phyloP scores from a whole-genome alignment of 2,329 filamentous ascomycete species.

The Arthrobotrys musiformis region DNA sequence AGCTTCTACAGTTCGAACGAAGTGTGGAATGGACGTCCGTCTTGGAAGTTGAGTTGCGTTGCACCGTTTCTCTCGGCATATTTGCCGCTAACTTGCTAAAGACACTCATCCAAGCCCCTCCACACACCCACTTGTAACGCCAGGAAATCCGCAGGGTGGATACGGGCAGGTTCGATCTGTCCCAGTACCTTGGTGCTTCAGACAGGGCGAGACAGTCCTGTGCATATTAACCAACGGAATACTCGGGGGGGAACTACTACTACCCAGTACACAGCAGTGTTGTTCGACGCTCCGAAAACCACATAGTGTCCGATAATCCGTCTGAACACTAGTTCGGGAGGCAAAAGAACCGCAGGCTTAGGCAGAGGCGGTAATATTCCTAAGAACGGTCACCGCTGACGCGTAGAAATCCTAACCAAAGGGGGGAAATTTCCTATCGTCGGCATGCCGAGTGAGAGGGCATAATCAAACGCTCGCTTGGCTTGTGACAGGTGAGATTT shows the following conservation, averaged over 20 bases:
- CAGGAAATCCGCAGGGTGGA: conserved; percentile 36
- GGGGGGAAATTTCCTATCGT: conserved; percentile 4
- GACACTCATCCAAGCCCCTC: conserved; percentile 19
- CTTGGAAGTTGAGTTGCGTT: conserved; percentile 47
- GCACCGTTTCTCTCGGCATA: conserved; percentile 51
- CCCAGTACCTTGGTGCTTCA: conserved; percentile 49
- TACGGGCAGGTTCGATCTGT: conserved; percentile 18
- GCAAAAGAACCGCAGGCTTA: conserved; percentile 7
- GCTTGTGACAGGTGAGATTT: conserved; percentile 54
- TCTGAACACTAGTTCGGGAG: background rate
- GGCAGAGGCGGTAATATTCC: conserved; percentile 46
- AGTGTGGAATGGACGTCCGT: conserved; percentile 41
- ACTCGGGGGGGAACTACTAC: background rate
- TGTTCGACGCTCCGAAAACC: background rate
- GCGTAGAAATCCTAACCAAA: conserved; percentile 47
- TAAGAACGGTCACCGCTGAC: conserved; percentile 53
- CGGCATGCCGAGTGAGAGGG: conserved; percentile 22
- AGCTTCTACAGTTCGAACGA: background rate
- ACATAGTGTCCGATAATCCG: background rate
- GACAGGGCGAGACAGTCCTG: background rate
- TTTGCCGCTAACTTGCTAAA: conserved; percentile 43
- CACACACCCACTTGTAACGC: conserved; percentile 14
- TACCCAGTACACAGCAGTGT: background rate
- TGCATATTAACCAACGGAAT: background rate
- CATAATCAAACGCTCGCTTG: conserved; percentile 56